phyloP scores from a whole-genome alignment of 176 grass and related monocot species.

The Bolboschoenus planiculmis region DNA sequence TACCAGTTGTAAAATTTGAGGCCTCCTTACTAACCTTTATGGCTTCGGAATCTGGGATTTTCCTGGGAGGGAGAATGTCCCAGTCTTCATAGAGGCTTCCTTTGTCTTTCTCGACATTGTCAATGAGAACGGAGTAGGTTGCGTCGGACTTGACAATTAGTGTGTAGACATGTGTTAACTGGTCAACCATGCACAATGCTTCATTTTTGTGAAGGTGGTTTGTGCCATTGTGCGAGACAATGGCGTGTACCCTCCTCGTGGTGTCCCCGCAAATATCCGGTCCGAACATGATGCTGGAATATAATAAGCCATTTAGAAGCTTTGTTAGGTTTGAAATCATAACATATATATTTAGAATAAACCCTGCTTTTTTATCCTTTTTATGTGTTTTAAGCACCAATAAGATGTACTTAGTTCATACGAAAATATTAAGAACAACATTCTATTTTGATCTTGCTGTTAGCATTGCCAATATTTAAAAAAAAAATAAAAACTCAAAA shows the following conservation, averaged over 20 bases:
- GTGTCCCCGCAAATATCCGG: slow-evolving; percentile 65
- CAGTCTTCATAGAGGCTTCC: slow-evolving; percentile 75
- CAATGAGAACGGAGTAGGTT: slow-evolving; percentile 85
- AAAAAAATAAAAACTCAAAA: too few species aligned
- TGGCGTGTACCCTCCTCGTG: slow-evolving; percentile 66
- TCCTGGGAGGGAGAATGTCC: slow-evolving; percentile 77
- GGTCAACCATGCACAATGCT: slow-evolving; percentile 78
- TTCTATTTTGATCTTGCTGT: too few species aligned
- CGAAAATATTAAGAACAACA: background rate
- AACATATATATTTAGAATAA: too few species aligned
- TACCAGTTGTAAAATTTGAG: slow-evolving; percentile 45
- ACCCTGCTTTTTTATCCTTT: background rate
- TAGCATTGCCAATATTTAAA: too few species aligned
- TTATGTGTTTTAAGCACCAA: too few species aligned
- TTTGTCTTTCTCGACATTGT: slow-evolving; percentile 70
- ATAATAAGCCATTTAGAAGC: background rate
- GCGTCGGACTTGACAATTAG: slow-evolving; percentile 72
- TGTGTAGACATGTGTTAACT: slow-evolving; percentile 78
- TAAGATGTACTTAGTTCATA: background rate
- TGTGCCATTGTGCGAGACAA: slow-evolving; percentile 59
- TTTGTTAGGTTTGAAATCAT: background rate
- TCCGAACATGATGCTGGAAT: slow-evolving; percentile 95
- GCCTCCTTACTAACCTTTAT: slow-evolving; percentile 56
- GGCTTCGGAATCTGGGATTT: slow-evolving; percentile 41
- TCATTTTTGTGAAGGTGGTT: slow-evolving; percentile 95